Percentiles rank a stretch among this genome's conserved stretches.
phyloP scores from a whole-genome alignment of 768 basidiomycete species.

The Suillus luteus region DNA sequence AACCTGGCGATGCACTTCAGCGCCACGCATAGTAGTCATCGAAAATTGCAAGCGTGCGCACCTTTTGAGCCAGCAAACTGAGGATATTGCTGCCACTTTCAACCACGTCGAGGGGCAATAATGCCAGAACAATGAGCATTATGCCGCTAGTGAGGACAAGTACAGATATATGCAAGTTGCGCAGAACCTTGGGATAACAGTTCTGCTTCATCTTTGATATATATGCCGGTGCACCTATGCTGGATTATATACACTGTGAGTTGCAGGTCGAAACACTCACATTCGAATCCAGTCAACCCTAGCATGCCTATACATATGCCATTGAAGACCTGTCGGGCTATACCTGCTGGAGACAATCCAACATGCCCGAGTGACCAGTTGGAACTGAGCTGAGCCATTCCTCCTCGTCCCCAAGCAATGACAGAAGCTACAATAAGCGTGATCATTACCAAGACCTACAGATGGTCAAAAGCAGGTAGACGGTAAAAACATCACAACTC shows the following conservation, averaged over 20 bases:
- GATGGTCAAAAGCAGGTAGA: constrained; percentile 8
- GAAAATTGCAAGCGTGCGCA: constrained; percentile 24
- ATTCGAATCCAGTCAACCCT: constrained; percentile 73
- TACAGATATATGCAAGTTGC: constrained; percentile 64
- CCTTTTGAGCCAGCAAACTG: constrained; percentile 60
- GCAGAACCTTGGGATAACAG: constrained; percentile 57
- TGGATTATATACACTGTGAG: neutral
- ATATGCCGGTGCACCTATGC: constrained; percentile 63
- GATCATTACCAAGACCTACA: constrained; percentile 56
- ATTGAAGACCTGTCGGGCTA: constrained; percentile 55
- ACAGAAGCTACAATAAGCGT: constrained; percentile 51
- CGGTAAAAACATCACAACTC: constrained; percentile 20
- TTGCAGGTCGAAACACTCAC: constrained; percentile 30
- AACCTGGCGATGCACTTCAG: constrained; percentile 36
- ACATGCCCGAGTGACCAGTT: constrained; percentile 54
- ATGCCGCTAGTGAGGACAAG: constrained; percentile 56
- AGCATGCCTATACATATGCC: constrained; percentile 74
- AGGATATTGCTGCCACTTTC: constrained; percentile 60
- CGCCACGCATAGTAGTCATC: neutral
- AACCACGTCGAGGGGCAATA: constrained; percentile 54
- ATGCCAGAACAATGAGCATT: constrained; percentile 60
- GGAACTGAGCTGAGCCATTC: constrained; percentile 46
- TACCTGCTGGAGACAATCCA: constrained; percentile 29
- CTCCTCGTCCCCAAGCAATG: constrained; percentile 53
- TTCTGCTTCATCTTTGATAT: constrained; percentile 59